Evolutionary conservation across 2,329 filamentous ascomycete species (phyloP), one percentile per base, ranked within the genome.

Genomic region (Nemania sp.): DNA sequence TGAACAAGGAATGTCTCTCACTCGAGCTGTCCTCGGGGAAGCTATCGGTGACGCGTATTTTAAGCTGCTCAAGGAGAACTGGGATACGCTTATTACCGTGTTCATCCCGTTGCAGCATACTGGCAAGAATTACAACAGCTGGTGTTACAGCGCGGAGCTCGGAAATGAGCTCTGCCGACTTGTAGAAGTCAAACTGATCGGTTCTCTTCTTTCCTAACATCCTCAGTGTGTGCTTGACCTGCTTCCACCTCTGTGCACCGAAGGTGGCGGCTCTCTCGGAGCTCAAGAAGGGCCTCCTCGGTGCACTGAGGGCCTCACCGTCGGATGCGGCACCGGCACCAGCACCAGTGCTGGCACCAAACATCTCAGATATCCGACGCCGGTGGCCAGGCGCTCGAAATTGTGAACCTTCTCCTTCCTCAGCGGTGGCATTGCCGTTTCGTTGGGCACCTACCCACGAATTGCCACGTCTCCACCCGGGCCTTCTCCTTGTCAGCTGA

Each of bases 21-120:
- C 79, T 83, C 60, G 83, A 82, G 57, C 84, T 87, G 45, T 90
- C 87, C 62, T 87, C 84, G 11, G 87, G 86, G 11, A 81, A 80
- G 69, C 92, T 96, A 70, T 97, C 91, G 9, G 87, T 89, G 60
- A 99, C 90, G 59, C 85, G 87, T 61, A 99, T 83, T 74, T 96
- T 97, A 60, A 99, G 83, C 78, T 99, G 95, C 75, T 99, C 95
- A 6, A 99, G 83, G 3, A 99, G 84, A 54, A 99, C 92, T 0
- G 95, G 95, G 59, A 99, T 97, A 60, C 93, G 88, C 77, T 91
- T 95, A 76, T 96, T 95, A 50, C 94, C 92, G 69, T 97, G 91
- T 76, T 99, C 95, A 69, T 99, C 95, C 59, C 95, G 86, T 77
- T 98, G 95, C 69, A 98, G 95, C 91, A 98, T 97, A 72, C 93